These are phyloP conservation scores for Lolium perenne DNA, from an alignment of 176 grass and related monocot genomes.

Conservation along the genomic window DNA sequence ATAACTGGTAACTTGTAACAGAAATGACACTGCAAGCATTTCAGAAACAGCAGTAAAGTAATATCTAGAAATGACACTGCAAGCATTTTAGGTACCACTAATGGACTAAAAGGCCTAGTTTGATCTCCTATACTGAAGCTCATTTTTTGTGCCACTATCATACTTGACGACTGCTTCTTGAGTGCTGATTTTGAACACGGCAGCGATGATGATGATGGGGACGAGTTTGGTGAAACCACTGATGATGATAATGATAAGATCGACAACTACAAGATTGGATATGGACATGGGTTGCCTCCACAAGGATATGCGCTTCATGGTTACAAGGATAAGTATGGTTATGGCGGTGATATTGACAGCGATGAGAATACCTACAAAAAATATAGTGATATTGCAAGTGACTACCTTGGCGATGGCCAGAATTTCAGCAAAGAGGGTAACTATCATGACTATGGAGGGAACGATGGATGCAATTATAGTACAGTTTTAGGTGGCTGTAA, in stretches of 20 bases:
- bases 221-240: neutral
- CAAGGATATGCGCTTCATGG: neutral
- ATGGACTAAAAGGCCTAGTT: no score
- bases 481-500: no score
- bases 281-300: neutral
- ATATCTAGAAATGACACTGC: no score
- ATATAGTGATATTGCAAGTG: slow-evolving; percentile 38
- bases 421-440: neutral
- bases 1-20: no score
- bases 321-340: neutral
- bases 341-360: slow-evolving; percentile 34
- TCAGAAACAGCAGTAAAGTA: no score
- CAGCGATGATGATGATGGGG: no score
- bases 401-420: neutral
- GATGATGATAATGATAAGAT: neutral
- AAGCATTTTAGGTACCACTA: no score
- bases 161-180: slow-evolving; percentile 15
- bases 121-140: no score
- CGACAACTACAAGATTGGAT: neutral
- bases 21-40: no score
- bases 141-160: slow-evolving; percentile 21
- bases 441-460: neutral
- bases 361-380: slow-evolving; percentile 10
- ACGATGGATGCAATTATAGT: no score
- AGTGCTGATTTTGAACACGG: no score